Percentiles rank a stretch among this genome's conserved stretches.
Evolutionary conservation across 2,329 filamentous ascomycete species (phyloP).

Genomic region (Aspergillus sojae): DNA sequence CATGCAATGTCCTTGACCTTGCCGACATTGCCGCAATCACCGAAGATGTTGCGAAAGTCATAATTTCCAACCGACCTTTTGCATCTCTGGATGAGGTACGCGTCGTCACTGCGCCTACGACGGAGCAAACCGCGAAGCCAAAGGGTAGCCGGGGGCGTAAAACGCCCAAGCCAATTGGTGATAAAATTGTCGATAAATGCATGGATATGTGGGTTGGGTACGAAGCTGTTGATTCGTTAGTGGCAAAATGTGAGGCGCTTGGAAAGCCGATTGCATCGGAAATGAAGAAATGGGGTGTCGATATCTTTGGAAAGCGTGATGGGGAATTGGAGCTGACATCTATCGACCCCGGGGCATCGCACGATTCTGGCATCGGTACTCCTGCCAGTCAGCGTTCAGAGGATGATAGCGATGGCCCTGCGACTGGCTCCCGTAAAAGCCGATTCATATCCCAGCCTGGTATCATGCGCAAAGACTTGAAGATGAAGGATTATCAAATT

Average conservation of each 20-base stretch:
- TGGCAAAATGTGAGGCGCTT: constrained; percentile 72
- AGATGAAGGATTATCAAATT: constrained; percentile 90
- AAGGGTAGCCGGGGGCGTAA: constrained; percentile 57
- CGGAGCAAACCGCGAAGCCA: constrained; percentile 40
- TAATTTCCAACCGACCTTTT: constrained; percentile 79
- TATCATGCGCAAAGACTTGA: constrained; percentile 73
- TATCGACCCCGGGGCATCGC: constrained; percentile 50
- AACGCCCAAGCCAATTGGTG: constrained; percentile 61
- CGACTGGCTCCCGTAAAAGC: constrained; percentile 38
- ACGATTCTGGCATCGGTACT: constrained; percentile 71
- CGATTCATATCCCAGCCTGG: constrained; percentile 68
- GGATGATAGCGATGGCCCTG: constrained; percentile 50
- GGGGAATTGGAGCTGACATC: constrained; percentile 65
- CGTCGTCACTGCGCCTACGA: constrained; percentile 57
- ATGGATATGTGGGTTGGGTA: constrained; percentile 77
- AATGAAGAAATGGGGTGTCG: constrained; percentile 70
- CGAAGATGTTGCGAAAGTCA: constrained; percentile 66
- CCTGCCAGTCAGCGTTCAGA: constrained; percentile 53
- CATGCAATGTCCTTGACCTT: constrained; percentile 72
- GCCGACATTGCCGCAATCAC: constrained; percentile 79
- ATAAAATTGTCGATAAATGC: constrained; percentile 68
- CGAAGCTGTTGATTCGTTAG: constrained; percentile 79
- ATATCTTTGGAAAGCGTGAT: constrained; percentile 63
- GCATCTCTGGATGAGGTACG: constrained; percentile 65
- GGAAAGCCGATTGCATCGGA: constrained; percentile 67